phyloP scores from a whole-genome alignment of 257 asterid species.

The Penstemon davidsonii region DNA sequence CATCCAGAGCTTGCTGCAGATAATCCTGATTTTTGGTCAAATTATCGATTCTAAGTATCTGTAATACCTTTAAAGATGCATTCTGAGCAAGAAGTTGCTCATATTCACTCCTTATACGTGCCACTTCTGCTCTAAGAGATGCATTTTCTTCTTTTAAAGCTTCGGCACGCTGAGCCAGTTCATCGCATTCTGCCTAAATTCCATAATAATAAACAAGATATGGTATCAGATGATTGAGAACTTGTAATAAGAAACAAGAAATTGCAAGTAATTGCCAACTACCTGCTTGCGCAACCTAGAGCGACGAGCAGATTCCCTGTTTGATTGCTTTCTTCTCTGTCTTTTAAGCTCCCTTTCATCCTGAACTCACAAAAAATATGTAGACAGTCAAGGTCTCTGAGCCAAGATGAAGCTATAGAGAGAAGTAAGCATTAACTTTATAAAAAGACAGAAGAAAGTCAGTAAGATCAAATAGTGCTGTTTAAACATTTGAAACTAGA shows the following conservation, averaged over 20 bases:
- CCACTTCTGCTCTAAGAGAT: conserved; percentile 51
- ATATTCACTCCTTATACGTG: conserved; percentile 49
- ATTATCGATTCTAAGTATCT: background rate
- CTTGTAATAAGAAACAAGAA: background rate
- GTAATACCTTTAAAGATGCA: conserved; percentile 49
- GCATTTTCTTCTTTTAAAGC: conserved; percentile 52
- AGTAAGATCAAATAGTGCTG: background rate
- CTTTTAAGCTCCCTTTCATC: conserved; percentile 91
- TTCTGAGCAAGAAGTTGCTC: conserved; percentile 54
- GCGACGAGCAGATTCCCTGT: conserved; percentile 96
- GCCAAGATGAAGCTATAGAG: background rate
- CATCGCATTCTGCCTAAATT: conserved; percentile 64
- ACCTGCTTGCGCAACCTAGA: conserved; percentile 97
- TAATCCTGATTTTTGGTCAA: background rate
- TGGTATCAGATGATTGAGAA: background rate
- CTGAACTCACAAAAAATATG: conserved; percentile 45
- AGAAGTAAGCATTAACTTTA: conserved; percentile 17
- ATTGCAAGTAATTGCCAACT: conserved; percentile 9
- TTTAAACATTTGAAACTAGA: background rate
- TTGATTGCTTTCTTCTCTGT: conserved; percentile 95
- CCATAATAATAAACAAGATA: conserved; percentile 20
- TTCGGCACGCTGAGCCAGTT: conserved; percentile 57
- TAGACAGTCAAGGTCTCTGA: conserved; percentile 5
- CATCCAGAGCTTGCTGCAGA: background rate
- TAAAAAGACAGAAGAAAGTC: conserved; percentile 1